These are phyloP conservation scores for Pythium aristosporum DNA, from an alignment of 352 stramenopile species.

Conservation along the genomic window DNA sequence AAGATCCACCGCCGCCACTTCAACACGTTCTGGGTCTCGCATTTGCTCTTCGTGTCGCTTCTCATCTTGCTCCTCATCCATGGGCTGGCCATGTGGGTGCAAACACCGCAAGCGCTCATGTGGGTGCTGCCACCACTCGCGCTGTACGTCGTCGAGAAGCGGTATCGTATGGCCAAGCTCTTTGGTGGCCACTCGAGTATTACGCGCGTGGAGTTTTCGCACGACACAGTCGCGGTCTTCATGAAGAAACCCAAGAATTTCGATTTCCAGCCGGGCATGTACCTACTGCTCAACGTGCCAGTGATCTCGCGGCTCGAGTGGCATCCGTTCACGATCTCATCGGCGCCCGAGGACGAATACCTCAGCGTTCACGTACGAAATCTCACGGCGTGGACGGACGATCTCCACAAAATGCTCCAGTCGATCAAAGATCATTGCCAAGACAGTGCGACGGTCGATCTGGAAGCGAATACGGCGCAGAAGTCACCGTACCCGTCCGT, in stretches of 20 bases:
- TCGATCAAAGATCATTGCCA: slow-evolving; percentile 34
- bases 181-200: slow-evolving; percentile 55
- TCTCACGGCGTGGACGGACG: slow-evolving; percentile 64
- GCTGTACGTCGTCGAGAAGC: slow-evolving; percentile 65
- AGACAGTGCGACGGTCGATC: slow-evolving; percentile 17
- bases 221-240: slow-evolving; percentile 60
- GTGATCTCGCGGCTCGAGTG: slow-evolving; percentile 75
- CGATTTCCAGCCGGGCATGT: slow-evolving; percentile 70
- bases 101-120: slow-evolving; percentile 45
- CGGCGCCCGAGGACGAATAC: slow-evolving; percentile 65
- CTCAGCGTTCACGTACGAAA: slow-evolving; percentile 72
- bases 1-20: slow-evolving; percentile 58
- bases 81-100: slow-evolving; percentile 64
- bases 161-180: slow-evolving; percentile 54
- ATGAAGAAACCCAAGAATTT: slow-evolving; percentile 64
- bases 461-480: slow-evolving; percentile 32
- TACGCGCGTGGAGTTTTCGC: slow-evolving; percentile 42
- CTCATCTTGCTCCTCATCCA: slow-evolving; percentile 63
- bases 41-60: slow-evolving; percentile 69
- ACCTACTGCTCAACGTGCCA: slow-evolving; percentile 84
- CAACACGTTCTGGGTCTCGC: slow-evolving; percentile 66
- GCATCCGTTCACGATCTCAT: slow-evolving; percentile 91
- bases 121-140: slow-evolving; percentile 57
- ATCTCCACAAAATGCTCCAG: slow-evolving; percentile 48
- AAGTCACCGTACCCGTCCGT: slow-evolving; percentile 46